A percentile compares a stretch with the other conserved stretches of the same genome.
Conservation (phyloP, 257 asterid genomes). For the Gentiana macrophylla region DNA sequence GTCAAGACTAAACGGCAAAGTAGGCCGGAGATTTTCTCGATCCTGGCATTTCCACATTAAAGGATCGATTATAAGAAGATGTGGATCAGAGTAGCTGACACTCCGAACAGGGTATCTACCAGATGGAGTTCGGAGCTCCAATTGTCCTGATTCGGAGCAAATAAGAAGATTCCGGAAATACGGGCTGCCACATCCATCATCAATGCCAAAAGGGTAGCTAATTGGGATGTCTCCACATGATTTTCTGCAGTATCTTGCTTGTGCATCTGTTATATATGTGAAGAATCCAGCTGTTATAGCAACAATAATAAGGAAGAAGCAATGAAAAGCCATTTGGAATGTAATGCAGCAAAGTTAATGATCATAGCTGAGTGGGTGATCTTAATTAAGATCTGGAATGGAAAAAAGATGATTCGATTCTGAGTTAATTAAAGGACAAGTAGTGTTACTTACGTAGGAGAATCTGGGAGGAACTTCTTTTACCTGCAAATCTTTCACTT, state of each 20-base stretch:
- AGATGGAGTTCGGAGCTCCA: constrained; percentile 75
- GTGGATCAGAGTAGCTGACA: constrained; percentile 70
- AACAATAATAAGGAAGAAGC: constrained; percentile 3
- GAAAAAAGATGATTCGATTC: constrained; percentile 1
- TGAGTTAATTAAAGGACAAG: constrained; percentile 2
- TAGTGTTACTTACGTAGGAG: constrained; percentile 7
- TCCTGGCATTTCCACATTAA: constrained; percentile 78
- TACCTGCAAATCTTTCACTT: constrained; percentile 22
- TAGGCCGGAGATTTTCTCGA: constrained; percentile 45
- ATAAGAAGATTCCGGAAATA: constrained; percentile 48
- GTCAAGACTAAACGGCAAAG: constrained; percentile 79
- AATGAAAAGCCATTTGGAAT: constrained; percentile 3
- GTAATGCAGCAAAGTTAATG: constrained; percentile 3
- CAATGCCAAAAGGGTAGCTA: constrained; percentile 78
- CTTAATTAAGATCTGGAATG: constrained; percentile 15
- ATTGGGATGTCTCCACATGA: constrained; percentile 69
- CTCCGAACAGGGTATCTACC: constrained; percentile 55
- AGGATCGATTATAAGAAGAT: constrained; percentile 61
- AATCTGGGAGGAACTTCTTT: constrained; percentile 17
- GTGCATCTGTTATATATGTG: constrained; percentile 20
- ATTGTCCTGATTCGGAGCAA: constrained; percentile 43
- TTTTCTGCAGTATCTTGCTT: constrained; percentile 44
- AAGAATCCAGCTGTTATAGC: constrained; percentile 12
- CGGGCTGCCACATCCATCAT: constrained; percentile 92
- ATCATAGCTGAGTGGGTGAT: constrained; percentile 11